Evolutionary conservation across 129 eudicot genomes (phyloP), one percentile per base, ranked within the genome.

Genomic region (Escallonia rubra): DNA sequence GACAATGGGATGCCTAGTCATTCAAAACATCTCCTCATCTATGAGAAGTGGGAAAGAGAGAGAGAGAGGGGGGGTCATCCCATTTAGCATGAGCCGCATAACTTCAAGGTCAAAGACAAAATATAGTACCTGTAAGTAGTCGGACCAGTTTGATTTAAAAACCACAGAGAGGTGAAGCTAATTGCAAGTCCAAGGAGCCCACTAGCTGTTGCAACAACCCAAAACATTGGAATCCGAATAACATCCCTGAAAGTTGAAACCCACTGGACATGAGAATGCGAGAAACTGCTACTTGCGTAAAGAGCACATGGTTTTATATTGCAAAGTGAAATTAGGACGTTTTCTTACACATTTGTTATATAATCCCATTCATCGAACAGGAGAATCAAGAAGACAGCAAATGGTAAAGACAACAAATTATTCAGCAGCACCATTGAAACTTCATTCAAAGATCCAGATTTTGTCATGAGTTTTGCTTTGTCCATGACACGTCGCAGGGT

Each of bases 121-220:
- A 53, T 43, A 2, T n/a, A 23, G 69, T 76, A 85, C 96, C 96
- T 85, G 85, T 89, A 89, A 74, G 96, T 89, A 48, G 96, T 89
- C 5, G 90, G 92, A 38, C 96, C 79, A 2, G 90, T 89, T 74
- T 86, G 93, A 75, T 83, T 78, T 50, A 89, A 65, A 55, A 89
- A 89, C 96, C 96, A 89, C 90, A 89, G 85, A 16, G 96, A 89
- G 11, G 90, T 83, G 78, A 89, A 85, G 80, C 96, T 89, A 62
- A 89, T 89, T 45, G 93, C 85, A 53, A 89, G 87, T 63, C 90
- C 93, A 69, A 89, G 85, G 48, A 89, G 61, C 66, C 96, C 96
- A 34, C 96, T 89, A 41, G 80, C 78, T 63, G 93, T 83, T 69
- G 92, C 90, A 51, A 79, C 92, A 41, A 72, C 87, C 96, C 93